phyloP scores from a whole-genome alignment of 768 basidiomycete genomes.

The Baorangia bicolor region DNA sequence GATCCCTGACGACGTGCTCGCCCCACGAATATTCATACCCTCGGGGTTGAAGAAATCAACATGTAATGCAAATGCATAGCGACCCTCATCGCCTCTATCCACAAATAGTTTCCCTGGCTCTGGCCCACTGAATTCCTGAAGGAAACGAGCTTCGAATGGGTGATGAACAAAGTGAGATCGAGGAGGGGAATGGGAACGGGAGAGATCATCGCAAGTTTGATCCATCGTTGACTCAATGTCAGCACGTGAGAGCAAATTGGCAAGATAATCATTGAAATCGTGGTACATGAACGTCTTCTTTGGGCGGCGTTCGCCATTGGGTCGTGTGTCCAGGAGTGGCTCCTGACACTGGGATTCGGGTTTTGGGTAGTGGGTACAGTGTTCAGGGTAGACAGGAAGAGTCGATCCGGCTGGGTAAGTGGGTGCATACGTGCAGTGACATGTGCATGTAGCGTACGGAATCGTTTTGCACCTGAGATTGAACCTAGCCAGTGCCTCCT shows the following conservation, averaged over 20 bases:
- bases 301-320: neutral
- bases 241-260: neutral
- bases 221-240: neutral
- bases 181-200: neutral
- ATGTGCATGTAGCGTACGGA: neutral
- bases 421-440: conserved; percentile 6
- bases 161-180: neutral
- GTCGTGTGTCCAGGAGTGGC: neutral
- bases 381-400: neutral
- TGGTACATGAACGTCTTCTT: conserved; percentile 4
- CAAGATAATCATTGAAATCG: conserved; percentile 13
- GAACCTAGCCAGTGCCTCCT: neutral
- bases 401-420: neutral
- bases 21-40: conserved; percentile 25
- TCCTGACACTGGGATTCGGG: neutral
- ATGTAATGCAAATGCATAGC: conserved; percentile 30
- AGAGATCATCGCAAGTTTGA: neutral
- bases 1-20: conserved; percentile 20
- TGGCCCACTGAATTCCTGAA: conserved; percentile 30
- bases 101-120: neutral
- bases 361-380: neutral
- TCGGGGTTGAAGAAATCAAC: conserved; percentile 39
- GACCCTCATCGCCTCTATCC: conserved; percentile 18
- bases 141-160: conserved; percentile 20
- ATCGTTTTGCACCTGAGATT: neutral